Base-by-base conservation (phyloP, 2,329 filamentous ascomycete species). In the Verticillium klebahnii region DNA sequence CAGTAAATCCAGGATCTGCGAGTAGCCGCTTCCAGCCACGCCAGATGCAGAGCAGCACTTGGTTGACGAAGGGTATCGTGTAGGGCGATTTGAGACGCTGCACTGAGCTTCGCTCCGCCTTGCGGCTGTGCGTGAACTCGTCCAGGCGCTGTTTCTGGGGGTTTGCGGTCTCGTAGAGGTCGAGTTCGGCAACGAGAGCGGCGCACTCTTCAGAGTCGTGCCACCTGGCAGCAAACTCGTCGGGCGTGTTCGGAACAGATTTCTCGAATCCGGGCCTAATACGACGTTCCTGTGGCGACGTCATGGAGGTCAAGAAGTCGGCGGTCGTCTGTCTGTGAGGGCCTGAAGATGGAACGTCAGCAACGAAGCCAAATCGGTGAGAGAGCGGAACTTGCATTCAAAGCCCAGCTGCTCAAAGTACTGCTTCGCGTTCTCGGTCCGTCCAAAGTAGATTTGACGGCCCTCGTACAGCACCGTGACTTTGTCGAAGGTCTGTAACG, bases 281-380 rank as follows among this genome's bases (percentile, higher is more conserved):
- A n/a, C 82, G 77, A 50, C 89, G 81, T 67, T 90, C 88, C 3
- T 80, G 81, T 0, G 85, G 83, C 68, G 90, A 88, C 1, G 88
- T 91, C 54, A 89, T 80, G 0, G 84, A 86, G 8, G 89, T 91
- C 32, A 92, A 74, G 74, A 91, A 92, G 70, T 92, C 89, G 1
- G 88, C 84, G 0, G 88, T 90, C 0, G 89, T 92, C 65, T 86
- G 74, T 4, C 78, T 69, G 0, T 71, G 67, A 0, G 76, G 75
- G 23, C 72, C 64, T 65, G 14, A 0, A 23, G 0, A 19, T 2
- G 19, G 12, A 23, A 25, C 9, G 45, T 52, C 45, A 58, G 59
- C 52, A 2, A 23, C 2, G 17, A 7, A 12, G 0, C 15, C 2
- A 3, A 6, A 0, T 31, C 15, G 9, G n/a, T 11, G 23, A 6